These are phyloP conservation scores for Garcia nutans DNA, from an alignment of 345 rosid genomes.

Conservation along the genomic window DNA sequence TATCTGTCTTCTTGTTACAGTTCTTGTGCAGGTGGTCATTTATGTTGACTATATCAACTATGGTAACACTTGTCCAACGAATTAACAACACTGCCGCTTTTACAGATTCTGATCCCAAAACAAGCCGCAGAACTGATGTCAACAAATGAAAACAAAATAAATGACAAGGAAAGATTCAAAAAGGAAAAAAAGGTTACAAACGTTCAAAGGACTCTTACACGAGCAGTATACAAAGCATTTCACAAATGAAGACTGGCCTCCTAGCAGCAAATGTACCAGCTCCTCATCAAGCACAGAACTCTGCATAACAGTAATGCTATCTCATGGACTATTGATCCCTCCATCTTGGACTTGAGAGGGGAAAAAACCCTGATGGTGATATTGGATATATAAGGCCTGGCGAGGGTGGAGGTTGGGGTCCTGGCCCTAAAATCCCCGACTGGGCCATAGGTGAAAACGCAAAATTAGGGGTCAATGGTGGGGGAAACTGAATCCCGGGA, in stretches of 20 bases:
- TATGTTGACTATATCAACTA: slow-evolving; percentile 31
- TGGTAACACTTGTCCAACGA: slow-evolving; percentile 27
- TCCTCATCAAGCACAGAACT: slow-evolving; percentile 20
- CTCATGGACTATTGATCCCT: slow-evolving; percentile 44
- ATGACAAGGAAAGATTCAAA: slow-evolving; percentile 5
- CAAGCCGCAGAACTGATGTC: slow-evolving; percentile 27
- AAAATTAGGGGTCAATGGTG: slow-evolving; percentile 71
- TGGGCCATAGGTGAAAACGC: slow-evolving; percentile 65
- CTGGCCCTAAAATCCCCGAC: slow-evolving; percentile 69
- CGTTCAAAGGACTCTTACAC: slow-evolving; percentile 16
- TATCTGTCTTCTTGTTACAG: slow-evolving; percentile 28
- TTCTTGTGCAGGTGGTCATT: slow-evolving; percentile 21
- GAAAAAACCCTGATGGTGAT: slow-evolving; percentile 73
- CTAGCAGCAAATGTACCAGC: slow-evolving; percentile 15
- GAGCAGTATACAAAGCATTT: slow-evolving; percentile 28
- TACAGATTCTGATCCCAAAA: slow-evolving; percentile 18
- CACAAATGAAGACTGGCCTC: slow-evolving; percentile 17
- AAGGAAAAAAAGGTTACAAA: slow-evolving; percentile 20
- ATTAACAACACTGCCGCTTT: slow-evolving; percentile 20
- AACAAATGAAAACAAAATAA: slow-evolving; percentile 10
- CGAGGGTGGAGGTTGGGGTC: slow-evolving; percentile 74
- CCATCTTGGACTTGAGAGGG: slow-evolving; percentile 79
- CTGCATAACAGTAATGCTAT: slow-evolving; percentile 11
- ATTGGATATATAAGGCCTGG: slow-evolving; percentile 66
- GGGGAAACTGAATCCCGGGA: slow-evolving; percentile 80